Conservation (phyloP, 2,329 filamentous ascomycete genomes). For the Elsinoe arachidis region DNA sequence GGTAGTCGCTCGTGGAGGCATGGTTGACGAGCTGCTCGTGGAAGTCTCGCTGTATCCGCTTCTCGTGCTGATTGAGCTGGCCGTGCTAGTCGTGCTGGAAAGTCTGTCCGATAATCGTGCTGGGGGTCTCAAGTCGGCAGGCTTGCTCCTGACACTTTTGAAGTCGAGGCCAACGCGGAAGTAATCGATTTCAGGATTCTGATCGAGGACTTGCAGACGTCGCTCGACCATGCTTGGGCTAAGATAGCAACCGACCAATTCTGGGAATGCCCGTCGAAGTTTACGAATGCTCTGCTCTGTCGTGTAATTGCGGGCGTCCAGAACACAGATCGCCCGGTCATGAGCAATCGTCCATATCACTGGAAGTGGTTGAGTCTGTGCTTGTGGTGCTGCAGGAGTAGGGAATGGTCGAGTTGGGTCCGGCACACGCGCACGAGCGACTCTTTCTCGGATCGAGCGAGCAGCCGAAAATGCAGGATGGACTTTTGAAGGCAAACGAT, state of each 20-base stretch:
- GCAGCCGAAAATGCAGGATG: background rate
- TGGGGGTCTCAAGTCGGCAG: background rate
- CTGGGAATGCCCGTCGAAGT: slow-evolving; percentile 24
- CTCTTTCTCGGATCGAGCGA: background rate
- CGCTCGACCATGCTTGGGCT: slow-evolving; percentile 28
- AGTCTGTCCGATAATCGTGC: background rate
- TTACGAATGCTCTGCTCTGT: slow-evolving; percentile 24
- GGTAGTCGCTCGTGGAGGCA: background rate
- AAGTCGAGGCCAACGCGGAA: slow-evolving; percentile 19
- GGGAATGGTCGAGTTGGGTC: slow-evolving; percentile 10
- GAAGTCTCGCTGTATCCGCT: background rate
- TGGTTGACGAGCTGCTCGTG: background rate
- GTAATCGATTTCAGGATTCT: slow-evolving; percentile 26
- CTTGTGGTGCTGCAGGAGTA: slow-evolving; percentile 3
- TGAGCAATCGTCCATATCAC: slow-evolving; percentile 23
- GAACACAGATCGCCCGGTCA: slow-evolving; percentile 29
- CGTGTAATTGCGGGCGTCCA: slow-evolving; percentile 25
- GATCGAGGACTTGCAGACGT: slow-evolving; percentile 28
- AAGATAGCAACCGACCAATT: slow-evolving; percentile 21
- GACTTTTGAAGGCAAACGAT: background rate
- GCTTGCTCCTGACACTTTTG: background rate
- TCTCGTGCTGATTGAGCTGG: background rate
- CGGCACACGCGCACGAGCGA: slow-evolving; percentile 12
- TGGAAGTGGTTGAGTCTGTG: slow-evolving; percentile 24
- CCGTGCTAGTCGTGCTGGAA: background rate